A percentile compares a stretch with the other conserved stretches of the same genome.
phyloP scores from a whole-genome alignment of 768 basidiomycete genomes.

The Tricholoma saponaceum region DNA sequence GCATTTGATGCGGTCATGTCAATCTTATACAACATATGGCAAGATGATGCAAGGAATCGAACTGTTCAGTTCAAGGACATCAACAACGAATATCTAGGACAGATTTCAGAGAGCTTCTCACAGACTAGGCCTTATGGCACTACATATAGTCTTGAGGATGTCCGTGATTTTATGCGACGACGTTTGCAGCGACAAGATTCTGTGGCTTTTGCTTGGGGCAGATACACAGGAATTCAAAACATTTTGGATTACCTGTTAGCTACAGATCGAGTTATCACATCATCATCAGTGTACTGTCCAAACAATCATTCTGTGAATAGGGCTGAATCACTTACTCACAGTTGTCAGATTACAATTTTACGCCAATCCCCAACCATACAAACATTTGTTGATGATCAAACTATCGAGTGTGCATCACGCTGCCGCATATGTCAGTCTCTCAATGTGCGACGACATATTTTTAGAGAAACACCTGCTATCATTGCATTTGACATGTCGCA shows the following conservation, averaged over 20 bases:
- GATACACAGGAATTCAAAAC: not conserved
- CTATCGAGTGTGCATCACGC: not conserved
- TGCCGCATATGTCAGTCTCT: not conserved
- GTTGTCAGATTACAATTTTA: not conserved
- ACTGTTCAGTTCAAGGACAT: not conserved
- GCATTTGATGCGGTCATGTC: conserved; percentile 8
- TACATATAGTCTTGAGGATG: not conserved
- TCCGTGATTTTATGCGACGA: not conserved
- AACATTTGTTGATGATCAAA: not conserved
- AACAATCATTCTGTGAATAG: not conserved
- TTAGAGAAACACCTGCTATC: not conserved
- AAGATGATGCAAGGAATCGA: not conserved
- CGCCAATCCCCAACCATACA: not conserved
- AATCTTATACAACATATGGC: conserved; percentile 2
- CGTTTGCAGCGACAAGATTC: not conserved
- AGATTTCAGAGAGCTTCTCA: conserved; percentile 1
- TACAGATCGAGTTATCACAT: not conserved
- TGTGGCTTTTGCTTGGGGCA: not conserved
- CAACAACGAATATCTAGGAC: not conserved
- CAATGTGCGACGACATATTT: not conserved
- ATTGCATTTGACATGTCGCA: conserved; percentile 6
- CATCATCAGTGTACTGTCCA: not conserved
- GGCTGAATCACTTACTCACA: not conserved
- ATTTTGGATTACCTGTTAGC: not conserved
- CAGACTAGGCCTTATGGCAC: not conserved